Evolutionary conservation across 2,329 filamentous ascomycete genomes (phyloP), one percentile per base, ranked within the genome.

Genomic region (Whalleya microplaca): DNA sequence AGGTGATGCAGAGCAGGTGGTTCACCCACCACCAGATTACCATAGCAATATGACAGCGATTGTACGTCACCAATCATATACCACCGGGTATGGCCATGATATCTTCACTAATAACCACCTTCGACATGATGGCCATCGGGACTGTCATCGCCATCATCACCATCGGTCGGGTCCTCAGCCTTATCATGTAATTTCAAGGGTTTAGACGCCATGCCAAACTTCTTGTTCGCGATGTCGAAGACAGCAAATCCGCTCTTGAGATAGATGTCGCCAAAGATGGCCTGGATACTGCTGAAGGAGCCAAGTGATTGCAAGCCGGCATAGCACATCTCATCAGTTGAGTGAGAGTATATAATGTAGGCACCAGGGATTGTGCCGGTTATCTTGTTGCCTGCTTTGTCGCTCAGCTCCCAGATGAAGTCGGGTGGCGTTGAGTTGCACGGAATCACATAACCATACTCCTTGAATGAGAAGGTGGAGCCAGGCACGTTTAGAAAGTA

Each of bases 191-290:
- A 37, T 47, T 77, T 74, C 10, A 80, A 62, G 47, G 57, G 58
- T 59, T 76, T 76, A 1, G 69, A 45, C 37, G 78, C 79, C 55
- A 78, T 76, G 18, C 79, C 79, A 23, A 84, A 68, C 45, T 73
- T 72, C 55, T 76, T 74, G 4, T 75, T 75, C 19, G 70, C 73
- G 5, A 78, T 72, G 69, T 92, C 88, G 71, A 91, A 92, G 46
- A 91, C 84, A 27, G 88, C 85, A 69, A 89, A 92, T 61, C 90
- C 79, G 53, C 84, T 84, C 83, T 95, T 95, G 64, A 95, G 80
- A 76, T 92, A 91, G 53, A 90, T 80, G 58, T 93, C 90, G 9
- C 91, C 91, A 53, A 93, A 83, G 68, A 96, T 91, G 53, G 81
- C 84, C 16, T 80, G 77, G 45, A 86, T 71, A 61, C 87, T 80